Conservation (phyloP, 202 grass and related monocot species). For the Zizania palustris region DNA sequence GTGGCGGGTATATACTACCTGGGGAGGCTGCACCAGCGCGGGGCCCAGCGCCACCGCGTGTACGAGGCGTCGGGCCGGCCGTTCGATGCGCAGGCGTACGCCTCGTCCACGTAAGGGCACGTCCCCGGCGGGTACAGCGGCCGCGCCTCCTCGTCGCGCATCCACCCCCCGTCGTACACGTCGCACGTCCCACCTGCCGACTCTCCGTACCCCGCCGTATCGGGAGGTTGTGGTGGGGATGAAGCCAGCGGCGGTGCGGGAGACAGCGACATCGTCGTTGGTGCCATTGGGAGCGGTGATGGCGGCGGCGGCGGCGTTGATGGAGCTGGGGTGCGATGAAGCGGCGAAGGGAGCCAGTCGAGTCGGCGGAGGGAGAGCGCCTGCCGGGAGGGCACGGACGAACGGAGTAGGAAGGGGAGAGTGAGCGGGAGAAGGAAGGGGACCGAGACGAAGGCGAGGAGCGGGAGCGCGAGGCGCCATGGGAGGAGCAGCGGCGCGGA, state of each 20-base stretch:
- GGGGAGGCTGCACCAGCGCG: slow-evolving; percentile 61
- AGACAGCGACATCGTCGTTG: not conserved
- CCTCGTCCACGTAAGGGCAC: slow-evolving; percentile 95
- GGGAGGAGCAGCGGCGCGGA: slow-evolving; percentile 21
- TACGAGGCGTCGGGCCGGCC: slow-evolving; percentile 63
- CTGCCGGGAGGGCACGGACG: slow-evolving; percentile 27
- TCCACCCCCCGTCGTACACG: slow-evolving; percentile 82
- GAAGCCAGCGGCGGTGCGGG: not conserved
- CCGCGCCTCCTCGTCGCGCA: slow-evolving; percentile 53
- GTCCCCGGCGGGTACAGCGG: slow-evolving; percentile 69
- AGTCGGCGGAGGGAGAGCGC: slow-evolving; percentile 36
- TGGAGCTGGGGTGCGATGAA: not conserved
- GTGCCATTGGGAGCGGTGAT: not conserved
- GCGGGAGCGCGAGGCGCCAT: slow-evolving; percentile 36
- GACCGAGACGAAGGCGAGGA: slow-evolving; percentile 41
- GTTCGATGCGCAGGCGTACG: slow-evolving; percentile 76
- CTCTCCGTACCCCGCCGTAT: not conserved
- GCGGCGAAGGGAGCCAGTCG: slow-evolving; percentile 24
- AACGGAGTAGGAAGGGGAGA: slow-evolving; percentile 37
- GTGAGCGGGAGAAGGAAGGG: slow-evolving; percentile 47
- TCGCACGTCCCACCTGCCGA: slow-evolving; percentile 47
- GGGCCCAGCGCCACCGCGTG: slow-evolving; percentile 88
- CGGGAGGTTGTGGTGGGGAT: not conserved
- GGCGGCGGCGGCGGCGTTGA: not conserved
- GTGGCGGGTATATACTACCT: slow-evolving; percentile 36